These are phyloP conservation scores for Cystofilobasidium macerans DNA, from an alignment of 768 basidiomycete species.

Conservation along the genomic window DNA sequence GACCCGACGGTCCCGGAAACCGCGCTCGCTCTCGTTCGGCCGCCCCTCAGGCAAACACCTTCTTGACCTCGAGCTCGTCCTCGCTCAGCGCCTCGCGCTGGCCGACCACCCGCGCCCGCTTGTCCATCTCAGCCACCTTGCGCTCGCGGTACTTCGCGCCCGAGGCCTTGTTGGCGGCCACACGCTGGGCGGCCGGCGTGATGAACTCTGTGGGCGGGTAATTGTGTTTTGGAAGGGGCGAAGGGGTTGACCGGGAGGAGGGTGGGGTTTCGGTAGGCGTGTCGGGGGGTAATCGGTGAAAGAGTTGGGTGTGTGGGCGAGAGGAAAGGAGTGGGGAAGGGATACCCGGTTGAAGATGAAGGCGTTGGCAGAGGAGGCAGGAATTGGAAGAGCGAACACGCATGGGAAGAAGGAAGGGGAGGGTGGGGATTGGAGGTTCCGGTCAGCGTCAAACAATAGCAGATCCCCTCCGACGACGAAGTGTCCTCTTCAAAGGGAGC, in stretches of 20 bases:
- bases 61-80: slow-evolving; percentile 68
- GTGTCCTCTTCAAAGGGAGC: no score
- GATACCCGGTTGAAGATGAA: no score
- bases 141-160: slow-evolving; percentile 71
- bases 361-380: no score
- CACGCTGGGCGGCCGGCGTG: slow-evolving; percentile 70
- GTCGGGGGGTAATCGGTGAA: neutral
- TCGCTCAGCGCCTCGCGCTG: slow-evolving; percentile 50
- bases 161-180: slow-evolving; percentile 55
- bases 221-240: neutral
- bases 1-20: no score
- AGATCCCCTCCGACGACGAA: no score
- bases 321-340: no score
- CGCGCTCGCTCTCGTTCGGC: no score
- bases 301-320: neutral
- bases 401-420: no score
- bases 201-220: slow-evolving; percentile 60
- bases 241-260: neutral
- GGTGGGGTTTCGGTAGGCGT: neutral
- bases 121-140: slow-evolving; percentile 65
- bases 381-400: no score
- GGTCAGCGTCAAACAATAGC: no score
- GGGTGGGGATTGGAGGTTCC: no score
- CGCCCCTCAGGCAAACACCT: slow-evolving; percentile 87
- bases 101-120: slow-evolving; percentile 51